These are phyloP conservation scores for Colletotrichum gloeosporioides DNA, from an alignment of 2,329 filamentous ascomycete genomes.

Conservation along the genomic window DNA sequence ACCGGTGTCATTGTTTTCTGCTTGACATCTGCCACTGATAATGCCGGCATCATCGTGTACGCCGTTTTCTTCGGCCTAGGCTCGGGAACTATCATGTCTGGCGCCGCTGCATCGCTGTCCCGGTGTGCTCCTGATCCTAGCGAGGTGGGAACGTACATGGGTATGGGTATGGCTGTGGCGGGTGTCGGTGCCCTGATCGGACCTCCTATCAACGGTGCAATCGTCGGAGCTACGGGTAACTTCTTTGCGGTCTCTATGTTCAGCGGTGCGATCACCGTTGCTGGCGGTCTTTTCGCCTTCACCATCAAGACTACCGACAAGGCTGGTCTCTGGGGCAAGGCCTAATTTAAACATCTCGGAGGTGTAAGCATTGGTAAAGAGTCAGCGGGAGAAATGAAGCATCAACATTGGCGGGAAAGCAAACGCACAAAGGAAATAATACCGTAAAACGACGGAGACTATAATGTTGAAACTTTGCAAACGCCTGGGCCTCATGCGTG, in stretches of 20 bases:
- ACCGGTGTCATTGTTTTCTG: not conserved
- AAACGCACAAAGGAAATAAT: not conserved
- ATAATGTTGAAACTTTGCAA: not conserved
- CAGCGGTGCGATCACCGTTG: not conserved
- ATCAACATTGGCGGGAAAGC: not conserved
- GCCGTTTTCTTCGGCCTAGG: slow-evolving; percentile 39
- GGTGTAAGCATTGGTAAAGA: not conserved
- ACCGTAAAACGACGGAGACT: not conserved
- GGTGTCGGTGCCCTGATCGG: slow-evolving; percentile 51
- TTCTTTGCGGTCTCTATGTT: not conserved
- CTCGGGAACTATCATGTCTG: slow-evolving; percentile 22
- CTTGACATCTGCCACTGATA: not conserved
- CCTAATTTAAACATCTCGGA: not conserved
- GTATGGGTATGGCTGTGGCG: slow-evolving; percentile 47
- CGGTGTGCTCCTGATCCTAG: slow-evolving; percentile 49
- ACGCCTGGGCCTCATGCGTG: not conserved
- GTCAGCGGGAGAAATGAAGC: not conserved
- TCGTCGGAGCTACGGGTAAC: not conserved
- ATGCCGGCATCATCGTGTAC: slow-evolving; percentile 46
- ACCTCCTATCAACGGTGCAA: slow-evolving; percentile 24
- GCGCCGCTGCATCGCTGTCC: slow-evolving; percentile 29
- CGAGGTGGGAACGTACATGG: slow-evolving; percentile 61
- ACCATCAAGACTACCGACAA: not conserved
- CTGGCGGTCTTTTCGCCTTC: not conserved
- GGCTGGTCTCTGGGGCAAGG: not conserved